Evolutionary conservation across 495 filamentous ascomycete species (phyloP).

Genomic region (Cercophora newfieldiana): DNA sequence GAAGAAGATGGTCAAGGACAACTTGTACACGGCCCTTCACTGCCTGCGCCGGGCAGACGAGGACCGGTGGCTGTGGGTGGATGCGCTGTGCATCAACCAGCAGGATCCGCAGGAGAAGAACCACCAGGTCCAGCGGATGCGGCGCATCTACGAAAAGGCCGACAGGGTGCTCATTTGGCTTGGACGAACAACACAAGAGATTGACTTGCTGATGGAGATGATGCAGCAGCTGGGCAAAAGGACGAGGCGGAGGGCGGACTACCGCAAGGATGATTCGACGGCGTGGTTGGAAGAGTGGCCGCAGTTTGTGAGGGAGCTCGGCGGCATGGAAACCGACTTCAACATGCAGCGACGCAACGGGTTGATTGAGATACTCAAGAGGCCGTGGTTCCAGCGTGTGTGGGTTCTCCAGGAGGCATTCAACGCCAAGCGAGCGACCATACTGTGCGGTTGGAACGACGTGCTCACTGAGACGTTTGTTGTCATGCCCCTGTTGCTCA

Average conservation of each 20-base stretch:
- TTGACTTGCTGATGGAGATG: constrained; percentile 2
- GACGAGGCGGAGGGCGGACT: background rate
- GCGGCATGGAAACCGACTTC: background rate
- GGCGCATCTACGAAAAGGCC: constrained; percentile 4
- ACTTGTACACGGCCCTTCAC: background rate
- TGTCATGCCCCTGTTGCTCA: constrained; percentile 21
- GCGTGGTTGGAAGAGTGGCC: constrained; percentile 1
- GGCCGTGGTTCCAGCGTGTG: constrained; percentile 10
- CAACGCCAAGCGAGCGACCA: background rate
- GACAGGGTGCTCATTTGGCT: constrained; percentile 8
- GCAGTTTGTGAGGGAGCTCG: background rate
- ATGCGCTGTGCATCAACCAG: constrained; percentile 11
- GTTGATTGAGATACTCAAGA: background rate
- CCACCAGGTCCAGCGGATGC: constrained; percentile 3
- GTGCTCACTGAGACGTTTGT: constrained; percentile 26
- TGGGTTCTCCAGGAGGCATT: constrained; percentile 10
- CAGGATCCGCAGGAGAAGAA: background rate
- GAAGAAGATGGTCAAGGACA: background rate
- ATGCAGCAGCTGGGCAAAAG: background rate
- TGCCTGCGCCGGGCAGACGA: background rate
- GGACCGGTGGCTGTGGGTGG: constrained; percentile 7
- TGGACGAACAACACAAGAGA: background rate
- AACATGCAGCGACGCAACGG: constrained; percentile 19
- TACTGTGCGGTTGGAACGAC: constrained; percentile 28
- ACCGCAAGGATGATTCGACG: background rate